Evolutionary conservation across 768 basidiomycete genomes (phyloP).

Genomic region (Mycena amicta): DNA sequence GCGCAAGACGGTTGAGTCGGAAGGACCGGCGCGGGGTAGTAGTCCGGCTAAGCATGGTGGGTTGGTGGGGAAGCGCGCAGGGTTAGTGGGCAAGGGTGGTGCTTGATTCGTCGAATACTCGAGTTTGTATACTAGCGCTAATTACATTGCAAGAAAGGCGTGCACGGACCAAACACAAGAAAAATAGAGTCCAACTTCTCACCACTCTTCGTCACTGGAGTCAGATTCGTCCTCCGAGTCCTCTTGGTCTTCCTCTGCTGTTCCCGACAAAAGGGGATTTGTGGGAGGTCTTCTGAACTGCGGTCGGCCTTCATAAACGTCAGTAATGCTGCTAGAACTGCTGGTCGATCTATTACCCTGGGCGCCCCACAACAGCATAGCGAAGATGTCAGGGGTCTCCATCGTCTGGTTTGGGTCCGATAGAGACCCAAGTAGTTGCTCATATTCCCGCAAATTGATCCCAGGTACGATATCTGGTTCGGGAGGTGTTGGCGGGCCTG

Average conservation of each 20-base stretch:
- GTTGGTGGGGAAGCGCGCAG: conserved; percentile 21
- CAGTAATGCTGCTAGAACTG: background rate
- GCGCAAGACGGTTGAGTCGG: conserved; percentile 68
- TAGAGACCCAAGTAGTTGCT: background rate
- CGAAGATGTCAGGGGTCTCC: background rate
- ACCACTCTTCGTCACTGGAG: too few species aligned
- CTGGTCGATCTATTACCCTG: background rate
- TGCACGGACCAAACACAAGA: too few species aligned
- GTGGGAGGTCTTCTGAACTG: background rate
- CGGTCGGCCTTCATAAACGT: background rate
- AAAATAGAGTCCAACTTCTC: too few species aligned
- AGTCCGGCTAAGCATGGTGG: conserved; percentile 13
- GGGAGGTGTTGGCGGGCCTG: background rate
- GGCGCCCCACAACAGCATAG: background rate
- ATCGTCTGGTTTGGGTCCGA: background rate
- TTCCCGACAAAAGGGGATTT: background rate
- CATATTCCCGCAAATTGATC: background rate
- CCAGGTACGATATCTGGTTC: background rate
- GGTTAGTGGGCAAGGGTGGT: conserved; percentile 20
- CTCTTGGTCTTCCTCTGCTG: too few species aligned
- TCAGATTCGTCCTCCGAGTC: too few species aligned
- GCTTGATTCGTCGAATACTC: background rate
- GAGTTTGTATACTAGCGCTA: background rate
- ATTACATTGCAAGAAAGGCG: too few species aligned
- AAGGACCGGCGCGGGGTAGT: conserved; percentile 22